Evolutionary conservation across 768 basidiomycete genomes (phyloP), one percentile per base, ranked within the genome.

Genomic region (Plicaturopsis crispa): DNA sequence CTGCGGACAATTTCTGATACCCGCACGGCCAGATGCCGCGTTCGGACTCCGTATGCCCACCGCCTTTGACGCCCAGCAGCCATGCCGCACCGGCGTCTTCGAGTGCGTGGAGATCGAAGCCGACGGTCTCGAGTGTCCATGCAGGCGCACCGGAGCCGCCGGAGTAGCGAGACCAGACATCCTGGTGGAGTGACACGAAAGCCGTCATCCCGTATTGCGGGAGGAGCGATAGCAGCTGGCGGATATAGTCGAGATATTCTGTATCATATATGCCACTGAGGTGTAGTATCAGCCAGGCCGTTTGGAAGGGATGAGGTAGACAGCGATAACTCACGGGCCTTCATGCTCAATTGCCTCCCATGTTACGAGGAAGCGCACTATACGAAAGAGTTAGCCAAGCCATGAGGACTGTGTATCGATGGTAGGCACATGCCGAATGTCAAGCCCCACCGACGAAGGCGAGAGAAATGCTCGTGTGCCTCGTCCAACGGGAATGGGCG

Each of bases 321-420:
- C n/a, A n/a, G n/a, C n/a, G 10, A 18, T 11, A 6, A 80, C 89
- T 47, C 62, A 93, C 92, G 79, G 86, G 48, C 90, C 94, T 43
- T 73, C 78, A 54, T 98, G 96, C 54, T 97, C 94, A 12, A 98
- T 70, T 0, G 94, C 90, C 56, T 99, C 94, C 94, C 94, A 99
- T 1, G 94, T 93, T 4, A 98, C 77, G 19, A 93, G 77, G 50
- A 99, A 90, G 28, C 93, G 74, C 37, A 96, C 89, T 92, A 40
- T 3, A 39, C 11, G 14, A 39, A 14, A 41, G 33, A 2, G 19
- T 49, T 36, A 35, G 36, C 7, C 11, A 20, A 33, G 11, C 17
- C 14, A 32, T 19, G 5, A 6, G n/a, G n/a, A 8, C n/a, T 7
- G 24, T 10, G 16, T 38, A 6, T 22, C 10, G 31, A 17, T 36